These are phyloP conservation scores for Malassezia pachydermatis DNA, from an alignment of 1,284 basidiomycete species.

Conservation along the genomic window DNA sequence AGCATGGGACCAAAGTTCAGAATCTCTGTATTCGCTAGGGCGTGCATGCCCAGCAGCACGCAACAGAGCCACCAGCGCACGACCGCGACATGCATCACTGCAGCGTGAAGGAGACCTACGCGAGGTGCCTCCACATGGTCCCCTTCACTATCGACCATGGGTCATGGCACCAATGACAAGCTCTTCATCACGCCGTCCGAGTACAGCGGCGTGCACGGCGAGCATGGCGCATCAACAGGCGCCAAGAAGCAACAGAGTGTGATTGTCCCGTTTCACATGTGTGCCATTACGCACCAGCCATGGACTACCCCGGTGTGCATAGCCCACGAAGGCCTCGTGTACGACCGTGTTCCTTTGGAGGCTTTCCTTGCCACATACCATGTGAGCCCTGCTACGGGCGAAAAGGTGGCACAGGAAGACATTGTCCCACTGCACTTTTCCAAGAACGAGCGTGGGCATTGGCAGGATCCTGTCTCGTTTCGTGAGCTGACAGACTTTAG, in stretches of 20 bases:
- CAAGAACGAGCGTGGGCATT: slow-evolving; percentile 41
- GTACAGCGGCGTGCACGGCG: slow-evolving; percentile 36
- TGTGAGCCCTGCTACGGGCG: slow-evolving; percentile 80
- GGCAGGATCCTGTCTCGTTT: slow-evolving; percentile 50
- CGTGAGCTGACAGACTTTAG: slow-evolving; percentile 54
- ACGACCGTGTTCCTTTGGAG: slow-evolving; percentile 60
- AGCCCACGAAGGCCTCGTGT: slow-evolving; percentile 53
- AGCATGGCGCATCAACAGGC: slow-evolving; percentile 29
- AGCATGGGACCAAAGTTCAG: slow-evolving; percentile 2
- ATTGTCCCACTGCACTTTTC: slow-evolving; percentile 82
- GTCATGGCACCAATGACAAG: slow-evolving; percentile 39
- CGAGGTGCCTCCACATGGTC: neutral
- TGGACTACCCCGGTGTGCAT: slow-evolving; percentile 83
- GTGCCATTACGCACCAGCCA: slow-evolving; percentile 80
- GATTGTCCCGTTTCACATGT: slow-evolving; percentile 70
- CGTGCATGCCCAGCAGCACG: neutral
- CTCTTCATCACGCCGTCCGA: slow-evolving; percentile 36
- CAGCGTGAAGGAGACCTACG: neutral
- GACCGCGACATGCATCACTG: neutral
- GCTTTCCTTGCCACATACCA: slow-evolving; percentile 65
- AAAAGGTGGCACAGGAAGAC: slow-evolving; percentile 64
- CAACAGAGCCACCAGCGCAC: neutral
- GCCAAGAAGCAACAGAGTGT: slow-evolving; percentile 52
- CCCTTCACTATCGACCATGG: slow-evolving; percentile 22
- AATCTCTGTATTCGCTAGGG: slow-evolving; percentile 13